Conservation (phyloP, 2,329 filamentous ascomycete species). For the Stenocarpella maydis region DNA sequence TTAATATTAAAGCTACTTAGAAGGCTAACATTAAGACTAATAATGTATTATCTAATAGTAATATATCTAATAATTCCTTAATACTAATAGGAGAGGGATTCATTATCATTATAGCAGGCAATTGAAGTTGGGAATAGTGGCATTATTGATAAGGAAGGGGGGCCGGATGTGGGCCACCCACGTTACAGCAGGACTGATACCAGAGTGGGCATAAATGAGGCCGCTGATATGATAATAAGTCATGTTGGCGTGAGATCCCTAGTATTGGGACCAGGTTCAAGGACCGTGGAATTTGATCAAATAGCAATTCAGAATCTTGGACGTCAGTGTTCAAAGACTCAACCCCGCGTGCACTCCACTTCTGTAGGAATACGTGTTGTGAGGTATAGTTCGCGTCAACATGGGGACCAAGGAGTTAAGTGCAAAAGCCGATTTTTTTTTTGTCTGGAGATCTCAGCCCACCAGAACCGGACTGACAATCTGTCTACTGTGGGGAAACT, state of each 20-base stretch:
- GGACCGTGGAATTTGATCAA: background rate
- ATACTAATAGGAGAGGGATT: no score
- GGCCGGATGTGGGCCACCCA: no score
- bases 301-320: background rate
- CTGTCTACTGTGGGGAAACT: slow-evolving; percentile 36
- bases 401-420: background rate
- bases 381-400: background rate
- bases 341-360: background rate
- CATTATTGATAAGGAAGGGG: no score
- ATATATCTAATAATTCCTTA: no score
- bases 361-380: background rate
- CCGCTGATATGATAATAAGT: background rate
- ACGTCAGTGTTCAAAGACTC: no score
- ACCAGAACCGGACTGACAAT: slow-evolving; percentile 34
- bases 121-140: no score
- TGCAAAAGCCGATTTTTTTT: slow-evolving; percentile 36
- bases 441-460: slow-evolving; percentile 36
- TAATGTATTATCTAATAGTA: no score
- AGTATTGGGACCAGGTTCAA: background rate
- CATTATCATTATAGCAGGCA: no score
- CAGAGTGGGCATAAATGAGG: no score
- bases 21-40: no score
- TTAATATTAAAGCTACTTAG: no score
- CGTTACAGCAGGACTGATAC: background rate
- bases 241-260: no score